Base-by-base conservation (phyloP, 2,329 filamentous ascomycete genomes). In the Metarhizium humberi region DNA sequence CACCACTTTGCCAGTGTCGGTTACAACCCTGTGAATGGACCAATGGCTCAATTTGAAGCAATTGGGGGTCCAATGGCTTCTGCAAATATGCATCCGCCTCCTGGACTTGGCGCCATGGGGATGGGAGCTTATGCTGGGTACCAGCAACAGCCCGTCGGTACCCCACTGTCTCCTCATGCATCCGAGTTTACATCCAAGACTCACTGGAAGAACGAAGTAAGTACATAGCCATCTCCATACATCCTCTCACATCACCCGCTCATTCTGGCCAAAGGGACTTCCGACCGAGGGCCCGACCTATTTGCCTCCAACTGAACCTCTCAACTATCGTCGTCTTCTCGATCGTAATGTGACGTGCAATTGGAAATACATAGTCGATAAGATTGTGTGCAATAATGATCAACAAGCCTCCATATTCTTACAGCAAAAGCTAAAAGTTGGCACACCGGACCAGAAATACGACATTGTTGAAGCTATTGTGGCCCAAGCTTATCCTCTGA, bases 331-430 rank as follows among this genome's bases (percentile, higher is more conserved):
- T 58, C 91, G 92, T 55, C 81, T 99, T 43, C 83, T 97, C 50
- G 94, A 99, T 67, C 91, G 92, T 66, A 96, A 92, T 68, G 90
- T 95, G 71, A 95, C 89, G 66, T 97, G 92, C 74, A 95, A 99
- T 75, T 99, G 92, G 94, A 95, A 94, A 74, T 96, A 96, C 69
- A 96, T 99, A 63, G 94, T 99, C 55, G 92, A 99, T 76, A 97
- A 97, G 78, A 99, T 99, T 68, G 92, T 99, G 62, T 95, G 90
- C 81, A 96, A 92, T 75, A 97, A 99, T 70, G 94, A 99, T 67
- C 94, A 99, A 72, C 94, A 99, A 72, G 94, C 95, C 10, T 99
- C 94, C 2, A 97, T 99, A 65, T 99, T 99, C 73, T 78, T 99
- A 48, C 94, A 99, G 71, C 94, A 99, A 74, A 99, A 99, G 76